Percentiles rank a stretch among this genome's conserved stretches.
phyloP scores from a whole-genome alignment of 2,329 filamentous ascomycete genomes.

The Aspergillus sclerotialis region DNA sequence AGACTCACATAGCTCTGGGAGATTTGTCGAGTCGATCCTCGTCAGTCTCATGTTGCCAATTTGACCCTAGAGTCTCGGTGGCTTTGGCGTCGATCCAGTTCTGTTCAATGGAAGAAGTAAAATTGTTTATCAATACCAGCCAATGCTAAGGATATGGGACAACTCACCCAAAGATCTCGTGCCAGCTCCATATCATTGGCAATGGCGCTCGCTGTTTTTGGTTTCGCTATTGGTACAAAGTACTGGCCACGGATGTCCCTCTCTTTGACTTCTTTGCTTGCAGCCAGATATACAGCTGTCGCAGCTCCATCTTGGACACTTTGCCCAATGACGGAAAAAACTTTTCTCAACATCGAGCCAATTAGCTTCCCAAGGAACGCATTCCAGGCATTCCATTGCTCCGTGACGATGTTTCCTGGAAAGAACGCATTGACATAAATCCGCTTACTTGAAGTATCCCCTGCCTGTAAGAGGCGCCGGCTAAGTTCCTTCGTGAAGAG shows the following conservation, averaged over 20 bases:
- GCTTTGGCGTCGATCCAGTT: conserved; percentile 15
- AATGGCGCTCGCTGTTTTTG: conserved; percentile 16
- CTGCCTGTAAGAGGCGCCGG: conserved; percentile 13
- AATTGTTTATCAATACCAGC: background rate
- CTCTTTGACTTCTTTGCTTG: conserved; percentile 16
- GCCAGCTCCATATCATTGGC: conserved; percentile 24
- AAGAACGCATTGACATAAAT: conserved; percentile 27
- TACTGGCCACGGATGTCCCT: conserved; percentile 23
- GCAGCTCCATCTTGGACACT: conserved; percentile 21
- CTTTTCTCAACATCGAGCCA: conserved; percentile 14
- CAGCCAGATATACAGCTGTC: conserved; percentile 23
- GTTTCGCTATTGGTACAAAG: conserved; percentile 31
- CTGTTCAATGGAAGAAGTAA: conserved; percentile 2
- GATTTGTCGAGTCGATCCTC: background rate
- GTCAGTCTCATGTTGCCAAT: conserved; percentile 3
- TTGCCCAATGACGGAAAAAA: conserved; percentile 18
- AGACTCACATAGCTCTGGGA: too few species aligned
- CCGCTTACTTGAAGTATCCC: conserved; percentile 10
- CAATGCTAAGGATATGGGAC: background rate
- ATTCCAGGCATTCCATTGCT: conserved; percentile 23
- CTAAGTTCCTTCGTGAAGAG: conserved; percentile 25
- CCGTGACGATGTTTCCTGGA: conserved; percentile 26
- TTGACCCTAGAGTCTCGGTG: conserved; percentile 7
- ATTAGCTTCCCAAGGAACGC: conserved; percentile 15
- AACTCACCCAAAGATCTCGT: conserved; percentile 24